A percentile compares a stretch with the other conserved stretches of the same genome.
These are phyloP conservation scores for Leptosphaerulina australis DNA, from an alignment of 2,329 filamentous ascomycete genomes.

Conservation along the genomic window DNA sequence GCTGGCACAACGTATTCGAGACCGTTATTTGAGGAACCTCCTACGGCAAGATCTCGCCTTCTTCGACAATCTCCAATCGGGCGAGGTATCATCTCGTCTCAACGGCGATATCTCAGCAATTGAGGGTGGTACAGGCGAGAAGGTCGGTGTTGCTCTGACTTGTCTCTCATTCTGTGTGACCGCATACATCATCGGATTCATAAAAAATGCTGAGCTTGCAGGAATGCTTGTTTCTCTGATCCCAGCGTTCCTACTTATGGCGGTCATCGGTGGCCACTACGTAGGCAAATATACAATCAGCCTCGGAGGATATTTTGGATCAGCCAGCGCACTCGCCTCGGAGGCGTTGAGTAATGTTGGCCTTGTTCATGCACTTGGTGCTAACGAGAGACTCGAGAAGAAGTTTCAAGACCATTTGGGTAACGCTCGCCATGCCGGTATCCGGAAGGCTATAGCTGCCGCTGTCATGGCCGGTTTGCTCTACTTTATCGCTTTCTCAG, in stretches of 20 bases:
- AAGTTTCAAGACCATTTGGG: conserved; percentile 63
- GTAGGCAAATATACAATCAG: conserved; percentile 58
- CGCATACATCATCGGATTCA: conserved; percentile 70
- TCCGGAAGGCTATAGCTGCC: conserved; percentile 63
- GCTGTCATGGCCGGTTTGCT: conserved; percentile 66
- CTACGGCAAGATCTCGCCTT: conserved; percentile 67
- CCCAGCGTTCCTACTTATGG: conserved; percentile 67
- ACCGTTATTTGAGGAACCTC: conserved; percentile 64
- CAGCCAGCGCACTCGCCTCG: conserved; percentile 67
- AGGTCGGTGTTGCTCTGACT: conserved; percentile 69
- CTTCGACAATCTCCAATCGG: conserved; percentile 67
- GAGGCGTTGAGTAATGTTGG: conserved; percentile 66
- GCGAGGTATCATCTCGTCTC: conserved; percentile 67
- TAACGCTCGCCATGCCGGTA: conserved; percentile 58
- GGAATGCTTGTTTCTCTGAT: conserved; percentile 68
- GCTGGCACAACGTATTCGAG: conserved; percentile 66
- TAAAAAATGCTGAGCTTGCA: conserved; percentile 66
- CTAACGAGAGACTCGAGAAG: conserved; percentile 63
- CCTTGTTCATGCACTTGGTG: conserved; percentile 69
- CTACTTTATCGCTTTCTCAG: conserved; percentile 71
- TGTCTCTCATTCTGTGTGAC: conserved; percentile 70
- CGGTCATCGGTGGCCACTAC: conserved; percentile 61
- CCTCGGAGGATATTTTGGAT: conserved; percentile 61
- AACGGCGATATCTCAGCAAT: conserved; percentile 70
- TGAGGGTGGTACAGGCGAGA: conserved; percentile 71